Evolutionary conservation across 768 basidiomycete species (phyloP).

Genomic region (Coprinopsis sp.): DNA sequence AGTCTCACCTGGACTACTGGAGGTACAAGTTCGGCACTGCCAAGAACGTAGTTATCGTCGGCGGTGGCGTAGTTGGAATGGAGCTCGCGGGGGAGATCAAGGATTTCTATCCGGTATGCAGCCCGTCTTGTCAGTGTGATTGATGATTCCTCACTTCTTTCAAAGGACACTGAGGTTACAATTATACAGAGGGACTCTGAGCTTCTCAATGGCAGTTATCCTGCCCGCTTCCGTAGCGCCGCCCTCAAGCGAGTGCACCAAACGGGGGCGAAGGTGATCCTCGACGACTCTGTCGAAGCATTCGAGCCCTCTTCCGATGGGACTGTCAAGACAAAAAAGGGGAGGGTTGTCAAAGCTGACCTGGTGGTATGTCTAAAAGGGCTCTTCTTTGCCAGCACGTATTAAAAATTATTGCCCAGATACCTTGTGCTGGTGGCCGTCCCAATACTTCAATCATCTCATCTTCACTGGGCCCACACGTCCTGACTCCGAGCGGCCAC

Average conservation of each 20-base stretch:
- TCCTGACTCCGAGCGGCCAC: slow-evolving; percentile 27
- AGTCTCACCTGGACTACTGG: slow-evolving; percentile 21
- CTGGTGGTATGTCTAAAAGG: slow-evolving; percentile 51
- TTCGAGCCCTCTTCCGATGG: slow-evolving; percentile 32
- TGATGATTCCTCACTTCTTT: not conserved
- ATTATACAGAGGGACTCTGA: slow-evolving; percentile 45
- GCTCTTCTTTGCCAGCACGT: not conserved
- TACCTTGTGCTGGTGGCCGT: slow-evolving; percentile 28
- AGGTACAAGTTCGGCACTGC: slow-evolving; percentile 28
- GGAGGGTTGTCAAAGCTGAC: slow-evolving; percentile 41
- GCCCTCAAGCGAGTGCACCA: slow-evolving; percentile 32
- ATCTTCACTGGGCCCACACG: slow-evolving; percentile 28
- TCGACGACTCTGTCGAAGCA: slow-evolving; percentile 48
- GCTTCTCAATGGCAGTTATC: slow-evolving; percentile 49
- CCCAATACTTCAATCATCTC: slow-evolving; percentile 45
- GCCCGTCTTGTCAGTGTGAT: slow-evolving; percentile 6
- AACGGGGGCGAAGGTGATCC: slow-evolving; percentile 41
- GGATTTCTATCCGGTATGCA: slow-evolving; percentile 30
- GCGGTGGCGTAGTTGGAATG: slow-evolving; percentile 49
- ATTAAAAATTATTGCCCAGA: slow-evolving; percentile 13
- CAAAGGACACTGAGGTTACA: slow-evolving; percentile 41
- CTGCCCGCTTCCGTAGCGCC: slow-evolving; percentile 40
- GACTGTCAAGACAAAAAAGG: slow-evolving; percentile 41
- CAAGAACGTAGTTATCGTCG: slow-evolving; percentile 43
- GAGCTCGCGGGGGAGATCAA: slow-evolving; percentile 39